Base-by-base conservation (phyloP, 495 filamentous ascomycete species). In the Neurospora discreta region DNA sequence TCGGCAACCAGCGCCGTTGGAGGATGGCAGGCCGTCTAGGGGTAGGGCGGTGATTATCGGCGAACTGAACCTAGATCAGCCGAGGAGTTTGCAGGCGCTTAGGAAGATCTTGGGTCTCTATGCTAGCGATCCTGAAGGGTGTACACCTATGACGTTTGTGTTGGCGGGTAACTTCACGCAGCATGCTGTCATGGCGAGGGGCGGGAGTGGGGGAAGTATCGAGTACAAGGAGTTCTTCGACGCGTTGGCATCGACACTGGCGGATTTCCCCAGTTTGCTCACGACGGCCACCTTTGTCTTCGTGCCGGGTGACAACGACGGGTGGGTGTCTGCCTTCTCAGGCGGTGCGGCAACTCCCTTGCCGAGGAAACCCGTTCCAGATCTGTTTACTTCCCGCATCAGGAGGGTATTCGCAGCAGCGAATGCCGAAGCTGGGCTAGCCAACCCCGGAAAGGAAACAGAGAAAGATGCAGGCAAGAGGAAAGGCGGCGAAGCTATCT, bases 211-310 rank as follows among this genome's bases (percentile, higher is more conserved):
- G 15, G 92, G 89, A 0, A 91, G 89, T 75, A 95, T 97, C 68
- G 93, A 94, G 80, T 97, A 97, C 80, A 97, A 97, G 80, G 96
- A 98, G 79, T 90, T 89, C 77, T 98, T 97, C 76, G 92, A 98
- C 81, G 86, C 88, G 6, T 87, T 99, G 20, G 94, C 95, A 3
- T 87, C 90, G 18, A 86, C 91, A 1, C 82, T 99, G n/a, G 85
- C 91, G 9, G 93, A 98, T 52, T 97, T 92, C 79, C 93, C 92
- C n/a, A 84, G 86, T 0, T 83, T 98, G 8, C 85, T 97, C n/a
- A 89, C 90, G 41, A 83, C 86, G 23, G 89, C 92, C 3, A 94
- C 92, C 0, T 96, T 97, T 75, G 81, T 97, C 15, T 97, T 98
- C 75, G 91, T 99, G 0, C 95, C 95, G 2, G 95, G 95, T 46